Evolutionary conservation across 2,329 filamentous ascomycete genomes (phyloP), one percentile per base, ranked within the genome.

Genomic region (Ophiocordyceps camponoti-floridani): DNA sequence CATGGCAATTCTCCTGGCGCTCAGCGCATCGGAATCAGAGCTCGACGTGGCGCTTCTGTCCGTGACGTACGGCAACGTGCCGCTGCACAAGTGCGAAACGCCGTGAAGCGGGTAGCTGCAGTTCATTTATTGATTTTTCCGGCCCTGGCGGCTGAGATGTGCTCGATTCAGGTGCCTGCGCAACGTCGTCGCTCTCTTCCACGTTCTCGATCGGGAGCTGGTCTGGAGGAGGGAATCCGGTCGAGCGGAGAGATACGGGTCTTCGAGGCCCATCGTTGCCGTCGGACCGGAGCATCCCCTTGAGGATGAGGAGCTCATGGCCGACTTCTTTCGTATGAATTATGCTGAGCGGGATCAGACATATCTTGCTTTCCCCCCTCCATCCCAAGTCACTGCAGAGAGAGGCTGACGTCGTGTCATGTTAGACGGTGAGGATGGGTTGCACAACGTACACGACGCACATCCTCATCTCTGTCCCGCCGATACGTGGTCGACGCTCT

Each of bases 1-100:
- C 45, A 70, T 96, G 49, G 89, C 87, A 41, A 73, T 96, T 60
- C 71, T 98, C 31, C 71, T 96, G 43, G 88, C 91, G 4, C 75
- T 96, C 48, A 82, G 86, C 44, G 79, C 85, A 31, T 77, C 75
- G 23, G 74, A 82, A 0, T 83, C 94, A 52, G 89, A 96, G 57
- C 69, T 96, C 19, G 85, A 96, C 59, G 69, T 96, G 33, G 62
- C 84, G 42, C 73, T 96, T 61, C 71, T 98, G 46, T 94, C 87
- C 1, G 73, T 95, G 48, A 94, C 88, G 1, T 95, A 91, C 61
- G 91, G 91, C 46, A 98, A 98, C 58, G 84, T 96, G 19, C 79
- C 88, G 52, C 77, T 94, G 14, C 72, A 87, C 49, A 88, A 78
- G 83, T 86, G 16, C 16, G 37, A 10, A 14, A 9, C 6, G n/a